These are phyloP conservation scores for Plasmodium reichenowi DNA, from an alignment of 169 alveolate species.

Conservation along the genomic window DNA sequence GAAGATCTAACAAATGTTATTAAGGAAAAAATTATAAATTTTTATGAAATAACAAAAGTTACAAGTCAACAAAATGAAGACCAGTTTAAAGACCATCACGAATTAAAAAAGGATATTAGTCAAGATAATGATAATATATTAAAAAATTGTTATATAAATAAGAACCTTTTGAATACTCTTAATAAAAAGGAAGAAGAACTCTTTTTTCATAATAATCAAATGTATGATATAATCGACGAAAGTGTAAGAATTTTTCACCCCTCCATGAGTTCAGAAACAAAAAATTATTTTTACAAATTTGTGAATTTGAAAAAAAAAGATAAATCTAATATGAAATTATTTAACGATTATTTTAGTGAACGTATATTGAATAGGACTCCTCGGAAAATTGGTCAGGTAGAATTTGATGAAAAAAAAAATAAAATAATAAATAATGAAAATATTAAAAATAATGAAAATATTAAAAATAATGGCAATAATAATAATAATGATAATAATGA, in stretches of 20 bases:
- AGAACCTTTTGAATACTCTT: neutral
- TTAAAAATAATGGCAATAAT: neutral
- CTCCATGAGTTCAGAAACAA: conserved; percentile 33
- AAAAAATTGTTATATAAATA: neutral
- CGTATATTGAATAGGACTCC: conserved; percentile 16
- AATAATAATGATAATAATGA: neutral
- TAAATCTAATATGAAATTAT: conserved; percentile 22
- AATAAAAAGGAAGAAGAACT: neutral
- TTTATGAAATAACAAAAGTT: neutral
- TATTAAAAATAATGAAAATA: neutral
- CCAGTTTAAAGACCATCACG: too few species aligned
- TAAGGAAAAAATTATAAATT: neutral
- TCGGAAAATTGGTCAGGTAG: neutral
- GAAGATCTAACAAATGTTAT: conserved; percentile 8
- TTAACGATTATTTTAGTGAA: conserved; percentile 43
- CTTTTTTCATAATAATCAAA: neutral
- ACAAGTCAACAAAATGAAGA: neutral
- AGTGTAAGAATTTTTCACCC: conserved; percentile 70
- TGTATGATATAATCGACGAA: conserved; percentile 57
- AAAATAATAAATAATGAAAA: neutral
- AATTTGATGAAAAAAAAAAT: neutral
- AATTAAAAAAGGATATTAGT: too few species aligned
- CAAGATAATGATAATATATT: too few species aligned
- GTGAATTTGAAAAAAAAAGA: conserved; percentile 57
- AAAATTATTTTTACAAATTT: conserved; percentile 47